A percentile compares a stretch with the other conserved stretches of the same genome.
phyloP scores from a whole-genome alignment of 495 filamentous ascomycete species.

The Mytilinidion resinicola region DNA sequence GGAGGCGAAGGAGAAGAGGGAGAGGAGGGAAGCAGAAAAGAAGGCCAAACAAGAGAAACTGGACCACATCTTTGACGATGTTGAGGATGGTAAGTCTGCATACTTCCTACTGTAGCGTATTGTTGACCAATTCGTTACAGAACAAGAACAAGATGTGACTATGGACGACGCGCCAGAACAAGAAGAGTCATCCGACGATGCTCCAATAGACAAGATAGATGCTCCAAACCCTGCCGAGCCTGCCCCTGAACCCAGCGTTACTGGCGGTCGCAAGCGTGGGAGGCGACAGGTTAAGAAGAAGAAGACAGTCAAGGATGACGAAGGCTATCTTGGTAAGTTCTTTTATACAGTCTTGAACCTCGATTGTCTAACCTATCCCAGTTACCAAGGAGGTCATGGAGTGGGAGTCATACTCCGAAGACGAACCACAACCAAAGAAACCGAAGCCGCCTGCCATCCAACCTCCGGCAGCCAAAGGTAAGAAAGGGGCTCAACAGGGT shows the following conservation, averaged over 20 bases:
- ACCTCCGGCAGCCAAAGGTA: conserved; percentile 37
- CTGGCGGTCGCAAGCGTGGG: conserved; percentile 67
- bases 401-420: conserved; percentile 95
- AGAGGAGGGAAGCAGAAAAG: conserved; percentile 39
- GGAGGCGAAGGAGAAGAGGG: conserved; percentile 5
- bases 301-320: conserved; percentile 82
- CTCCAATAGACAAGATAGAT: conserved; percentile 40
- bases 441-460: conserved; percentile 43
- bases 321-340: conserved; percentile 80
- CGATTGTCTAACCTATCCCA: conserved; percentile 35
- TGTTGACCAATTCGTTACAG: conserved; percentile 6
- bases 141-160: conserved; percentile 21
- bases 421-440: conserved; percentile 70
- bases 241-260: conserved; percentile 36
- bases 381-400: conserved; percentile 81
- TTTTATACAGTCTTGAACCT: background rate
- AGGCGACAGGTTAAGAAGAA: conserved; percentile 82
- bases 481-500: conserved; percentile 61
- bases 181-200: conserved; percentile 38
- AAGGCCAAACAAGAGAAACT: conserved; percentile 63
- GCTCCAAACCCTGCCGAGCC: conserved; percentile 31
- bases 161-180: conserved; percentile 34
- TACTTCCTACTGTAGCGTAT: background rate
- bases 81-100: background rate
- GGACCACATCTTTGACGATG: background rate